Base-by-base conservation (phyloP, 441 rosid genomes). In the Erodium trifolium region DNA sequence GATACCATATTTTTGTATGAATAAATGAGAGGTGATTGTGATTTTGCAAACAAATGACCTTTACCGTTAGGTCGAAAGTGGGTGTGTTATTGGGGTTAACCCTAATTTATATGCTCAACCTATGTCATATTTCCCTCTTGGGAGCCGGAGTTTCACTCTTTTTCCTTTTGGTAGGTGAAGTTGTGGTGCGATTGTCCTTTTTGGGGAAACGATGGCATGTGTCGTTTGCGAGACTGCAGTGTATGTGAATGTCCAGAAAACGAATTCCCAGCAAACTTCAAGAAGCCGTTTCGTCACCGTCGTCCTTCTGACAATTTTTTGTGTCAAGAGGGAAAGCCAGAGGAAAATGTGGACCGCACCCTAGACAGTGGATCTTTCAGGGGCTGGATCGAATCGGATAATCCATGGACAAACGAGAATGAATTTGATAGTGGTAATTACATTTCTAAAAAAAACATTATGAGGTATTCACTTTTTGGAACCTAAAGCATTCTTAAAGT, bases 151-250 rank as follows among this genome's bases (percentile, higher is more conserved):
- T 57, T 57, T 18, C 5, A 57, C 63, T 18, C 43, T 37, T 13
- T 55, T 57, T 19, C 3, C 11, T 29, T 5, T 63, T 78, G 75
- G 14, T 76, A 90, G 98, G 96, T 84, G 75, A 93, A 89, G 77
- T 71, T 93, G 66, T 88, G 96, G 98, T 93, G 98, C 82, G 87
- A 93, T 77, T 93, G 98, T 76, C 97, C 95, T 59, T 91, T 93
- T 78, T 93, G 95, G 97, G 92, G 88, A 75, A 97, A 91, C 80
- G 98, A 93, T 79, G 95, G 95, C 51, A 87, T 93, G 97, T 93
- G 98, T 75, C 93, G 79, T 45, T 86, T 93, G 82, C 82, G 95
- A 74, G 96, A 93, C 74, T 93, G 97, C 73, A 88, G 97, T 70
- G 93, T 93, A 53, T 91, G 98, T 74, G 98, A 91, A 63, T 93